A percentile compares a stretch with the other conserved stretches of the same genome.
These are phyloP conservation scores for Podospora pseudocomata DNA, from an alignment of 495 filamentous ascomycete species.

Conservation along the genomic window DNA sequence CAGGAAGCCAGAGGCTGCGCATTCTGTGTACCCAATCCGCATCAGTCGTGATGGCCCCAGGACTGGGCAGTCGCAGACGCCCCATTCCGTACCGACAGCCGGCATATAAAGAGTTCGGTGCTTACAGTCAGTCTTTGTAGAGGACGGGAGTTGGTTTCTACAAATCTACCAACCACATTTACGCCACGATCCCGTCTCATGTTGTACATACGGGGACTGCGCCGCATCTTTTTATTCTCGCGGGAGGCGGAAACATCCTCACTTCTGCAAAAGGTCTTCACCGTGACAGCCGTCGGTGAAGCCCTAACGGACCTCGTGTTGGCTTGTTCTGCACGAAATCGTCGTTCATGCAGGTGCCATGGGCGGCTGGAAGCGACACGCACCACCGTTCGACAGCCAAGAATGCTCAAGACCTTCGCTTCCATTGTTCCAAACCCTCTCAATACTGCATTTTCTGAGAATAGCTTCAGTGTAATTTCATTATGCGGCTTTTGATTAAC, in stretches of 20 bases:
- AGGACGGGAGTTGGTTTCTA: neutral
- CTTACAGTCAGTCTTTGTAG: neutral
- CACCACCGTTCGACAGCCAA: neutral
- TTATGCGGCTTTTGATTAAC: constrained; percentile 12
- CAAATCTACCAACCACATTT: neutral
- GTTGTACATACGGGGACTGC: neutral
- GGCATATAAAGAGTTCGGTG: neutral
- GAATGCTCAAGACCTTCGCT: neutral
- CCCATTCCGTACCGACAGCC: neutral
- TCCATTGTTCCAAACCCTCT: neutral
- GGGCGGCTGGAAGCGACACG: neutral
- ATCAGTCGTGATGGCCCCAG: neutral
- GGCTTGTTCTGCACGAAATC: neutral
- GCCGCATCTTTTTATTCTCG: constrained; percentile 13
- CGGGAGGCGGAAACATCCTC: constrained; percentile 6
- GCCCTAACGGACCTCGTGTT: neutral
- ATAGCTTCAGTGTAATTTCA: constrained; percentile 13
- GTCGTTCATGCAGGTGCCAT: neutral
- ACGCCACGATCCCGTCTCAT: constrained; percentile 12
- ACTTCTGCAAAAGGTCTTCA: neutral
- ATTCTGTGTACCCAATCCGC: neutral
- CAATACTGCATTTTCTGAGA: constrained; percentile 2
- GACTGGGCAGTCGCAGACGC: neutral
- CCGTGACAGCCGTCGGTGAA: neutral
- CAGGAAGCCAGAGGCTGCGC: neutral